Percentiles rank a stretch among this genome's conserved stretches.
Conservation (phyloP, 1,284 basidiomycete species). For the Lentinus polychrous region DNA sequence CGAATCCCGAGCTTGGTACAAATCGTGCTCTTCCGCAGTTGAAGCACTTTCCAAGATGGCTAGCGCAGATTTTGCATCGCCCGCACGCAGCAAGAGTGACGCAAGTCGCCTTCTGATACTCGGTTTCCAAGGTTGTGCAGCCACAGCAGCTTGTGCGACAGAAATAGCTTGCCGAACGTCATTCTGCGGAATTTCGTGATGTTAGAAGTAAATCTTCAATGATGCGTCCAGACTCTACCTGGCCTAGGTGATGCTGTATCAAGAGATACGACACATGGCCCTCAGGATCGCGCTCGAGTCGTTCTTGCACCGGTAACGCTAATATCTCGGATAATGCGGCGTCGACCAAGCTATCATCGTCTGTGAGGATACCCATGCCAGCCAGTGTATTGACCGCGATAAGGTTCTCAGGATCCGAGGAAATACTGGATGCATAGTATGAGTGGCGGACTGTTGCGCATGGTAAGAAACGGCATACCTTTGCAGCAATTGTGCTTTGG, state of each 20-base stretch:
- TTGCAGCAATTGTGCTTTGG: slow-evolving; percentile 78
- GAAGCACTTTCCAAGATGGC: slow-evolving; percentile 28
- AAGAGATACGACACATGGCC: slow-evolving; percentile 64
- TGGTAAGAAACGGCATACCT: slow-evolving; percentile 51
- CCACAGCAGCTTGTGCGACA: slow-evolving; percentile 49
- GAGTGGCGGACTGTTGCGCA: slow-evolving; percentile 5
- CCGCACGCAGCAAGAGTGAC: slow-evolving; percentile 42
- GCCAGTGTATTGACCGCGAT: slow-evolving; percentile 78
- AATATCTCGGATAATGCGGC: slow-evolving; percentile 83
- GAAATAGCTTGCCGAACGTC: slow-evolving; percentile 43
- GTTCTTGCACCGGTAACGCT: slow-evolving; percentile 54
- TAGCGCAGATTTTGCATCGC: slow-evolving; percentile 33
- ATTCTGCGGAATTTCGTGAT: slow-evolving; percentile 29
- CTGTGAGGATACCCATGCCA: slow-evolving; percentile 78
- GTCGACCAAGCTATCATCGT: slow-evolving; percentile 77
- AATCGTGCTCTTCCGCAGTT: slow-evolving; percentile 21
- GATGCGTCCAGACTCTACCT: slow-evolving; percentile 36
- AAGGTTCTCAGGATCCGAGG: slow-evolving; percentile 64
- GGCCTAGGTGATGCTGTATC: slow-evolving; percentile 56
- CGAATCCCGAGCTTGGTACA: slow-evolving; percentile 28
- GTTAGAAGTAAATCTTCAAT: not conserved
- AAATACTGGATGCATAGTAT: slow-evolving; percentile 39
- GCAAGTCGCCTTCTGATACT: slow-evolving; percentile 48
- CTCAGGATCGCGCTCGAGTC: slow-evolving; percentile 56
- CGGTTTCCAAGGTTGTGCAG: slow-evolving; percentile 45